Percentiles rank a stretch among this genome's conserved stretches.
Evolutionary conservation across 148 eudicot species (phyloP).

Genomic region (Amaranthus hypochondriacus): DNA sequence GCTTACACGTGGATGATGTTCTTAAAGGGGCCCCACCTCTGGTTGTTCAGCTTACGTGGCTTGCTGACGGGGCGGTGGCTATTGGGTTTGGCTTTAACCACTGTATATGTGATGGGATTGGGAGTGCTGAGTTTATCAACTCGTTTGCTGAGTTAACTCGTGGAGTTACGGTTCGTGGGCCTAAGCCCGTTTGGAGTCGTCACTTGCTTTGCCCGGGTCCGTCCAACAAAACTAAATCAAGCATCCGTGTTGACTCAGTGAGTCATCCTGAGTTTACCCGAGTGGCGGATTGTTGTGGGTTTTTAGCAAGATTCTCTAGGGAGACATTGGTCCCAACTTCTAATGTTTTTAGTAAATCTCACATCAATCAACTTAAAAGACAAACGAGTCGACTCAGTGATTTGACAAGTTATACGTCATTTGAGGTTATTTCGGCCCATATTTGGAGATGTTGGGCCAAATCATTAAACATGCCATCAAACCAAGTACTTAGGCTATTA

Average conservation of each 20-base stretch:
- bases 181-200: conserved; percentile 51
- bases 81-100: conserved; percentile 62
- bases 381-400: conserved; percentile 28
- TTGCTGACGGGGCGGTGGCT: conserved; percentile 49
- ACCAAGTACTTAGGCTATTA: conserved; percentile 46
- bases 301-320: conserved; percentile 29
- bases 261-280: conserved; percentile 61
- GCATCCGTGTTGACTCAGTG: background rate
- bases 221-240: background rate
- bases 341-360: conserved; percentile 27
- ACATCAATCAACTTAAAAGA: conserved; percentile 37
- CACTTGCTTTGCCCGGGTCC: conserved; percentile 33
- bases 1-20: conserved; percentile 45
- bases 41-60: conserved; percentile 83
- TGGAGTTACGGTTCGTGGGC: conserved; percentile 16
- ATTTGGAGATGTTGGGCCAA: conserved; percentile 75
- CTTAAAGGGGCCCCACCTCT: conserved; percentile 53
- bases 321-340: conserved; percentile 60
- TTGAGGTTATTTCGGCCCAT: conserved; percentile 68
- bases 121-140: conserved; percentile 54
- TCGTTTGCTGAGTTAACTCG: conserved; percentile 49
- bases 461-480: conserved; percentile 45
- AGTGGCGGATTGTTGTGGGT: conserved; percentile 47
- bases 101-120: conserved; percentile 66
- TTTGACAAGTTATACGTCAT: conserved; percentile 36